Base-by-base conservation (phyloP, 305 asterid genomes). In the Fraxinus greggii region DNA sequence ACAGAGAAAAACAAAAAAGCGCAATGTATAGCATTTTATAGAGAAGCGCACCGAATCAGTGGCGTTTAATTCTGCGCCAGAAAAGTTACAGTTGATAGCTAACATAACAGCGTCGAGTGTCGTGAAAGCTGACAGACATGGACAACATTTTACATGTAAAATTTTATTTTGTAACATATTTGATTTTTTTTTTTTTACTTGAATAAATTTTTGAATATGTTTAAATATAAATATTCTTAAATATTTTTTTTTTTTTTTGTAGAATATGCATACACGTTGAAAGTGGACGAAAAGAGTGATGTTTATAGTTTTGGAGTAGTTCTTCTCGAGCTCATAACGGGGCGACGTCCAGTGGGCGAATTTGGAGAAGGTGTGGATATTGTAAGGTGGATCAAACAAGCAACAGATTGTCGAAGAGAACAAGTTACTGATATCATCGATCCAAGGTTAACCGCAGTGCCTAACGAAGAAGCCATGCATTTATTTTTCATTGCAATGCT, bases 401-500 rank as follows among this genome's bases (percentile, higher is more conserved):
- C 84, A 79, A 92, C 98, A 78, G 87, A 86, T 79, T 86, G 93
- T 86, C 89, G 91, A 32, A 86, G 93, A 81, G 98, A 92, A 72
- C 93, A 91, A 79, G 97, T 88, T 4, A 78, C 40, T 5, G 78
- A 79, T 1, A 86, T 94, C 42, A 79, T 93, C 59, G 98, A 94
- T 77, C 93, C 94, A 12, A 86, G 97, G 84, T 88, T 94, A 7
- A 79, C 88, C 23, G 86, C 85, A 5, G 94, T 90, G 84, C 98
- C 95, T 4, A 86, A 84, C 79, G 98, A 94, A 1, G 98, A 94
- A 78, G 92, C 94, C 19, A 88, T 89, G 90, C 98, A 94, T 86
- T 65, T 96, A 78, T 93, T 93, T 88, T 93, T 94, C 88, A 86
- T 96, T 5, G 94, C 98, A 75, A 91, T 96, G 97, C 95, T 96